phyloP scores from a whole-genome alignment of 2,329 filamentous ascomycete species.

The Botrytis paeoniae region DNA sequence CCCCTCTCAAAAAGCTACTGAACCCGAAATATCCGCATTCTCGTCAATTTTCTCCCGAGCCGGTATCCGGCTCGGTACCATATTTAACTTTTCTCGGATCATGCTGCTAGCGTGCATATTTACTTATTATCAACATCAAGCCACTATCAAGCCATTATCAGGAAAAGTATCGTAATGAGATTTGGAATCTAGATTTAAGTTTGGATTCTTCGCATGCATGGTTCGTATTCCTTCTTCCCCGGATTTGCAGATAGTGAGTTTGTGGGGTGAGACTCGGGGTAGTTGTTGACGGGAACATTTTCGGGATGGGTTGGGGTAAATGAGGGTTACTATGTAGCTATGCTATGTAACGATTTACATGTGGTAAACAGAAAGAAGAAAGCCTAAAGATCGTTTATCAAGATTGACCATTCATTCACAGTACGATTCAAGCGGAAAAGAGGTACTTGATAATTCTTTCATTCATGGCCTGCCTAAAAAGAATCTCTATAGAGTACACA shows the following conservation, averaged over 20 bases:
- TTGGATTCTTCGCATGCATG: slow-evolving; percentile 7
- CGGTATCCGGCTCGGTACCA: background rate
- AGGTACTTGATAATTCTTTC: background rate
- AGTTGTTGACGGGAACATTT: background rate
- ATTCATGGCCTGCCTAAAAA: slow-evolving; percentile 1
- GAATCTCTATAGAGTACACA: slow-evolving; percentile 3
- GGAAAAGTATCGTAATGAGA: slow-evolving; percentile 3
- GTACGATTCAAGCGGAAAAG: background rate
- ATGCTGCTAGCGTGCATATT: slow-evolving; percentile 7
- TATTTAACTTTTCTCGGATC: background rate
- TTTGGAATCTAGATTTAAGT: background rate
- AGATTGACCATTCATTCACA: background rate
- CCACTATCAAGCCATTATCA: slow-evolving; percentile 13
- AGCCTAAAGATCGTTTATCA: background rate
- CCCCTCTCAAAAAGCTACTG: background rate
- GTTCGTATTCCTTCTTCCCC: slow-evolving; percentile 9
- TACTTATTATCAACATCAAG: background rate
- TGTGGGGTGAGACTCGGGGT: slow-evolving; percentile 2
- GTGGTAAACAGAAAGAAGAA: background rate
- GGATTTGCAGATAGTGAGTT: background rate
- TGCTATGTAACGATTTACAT: background rate
- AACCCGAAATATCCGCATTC: background rate
- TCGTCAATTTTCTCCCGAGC: background rate
- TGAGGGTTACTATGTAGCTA: background rate
- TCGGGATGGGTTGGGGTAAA: background rate